A percentile compares a stretch with the other conserved stretches of the same genome.
These are phyloP conservation scores for Stygiomarasmius scandens DNA, from an alignment of 1,284 basidiomycete species.

Conservation along the genomic window DNA sequence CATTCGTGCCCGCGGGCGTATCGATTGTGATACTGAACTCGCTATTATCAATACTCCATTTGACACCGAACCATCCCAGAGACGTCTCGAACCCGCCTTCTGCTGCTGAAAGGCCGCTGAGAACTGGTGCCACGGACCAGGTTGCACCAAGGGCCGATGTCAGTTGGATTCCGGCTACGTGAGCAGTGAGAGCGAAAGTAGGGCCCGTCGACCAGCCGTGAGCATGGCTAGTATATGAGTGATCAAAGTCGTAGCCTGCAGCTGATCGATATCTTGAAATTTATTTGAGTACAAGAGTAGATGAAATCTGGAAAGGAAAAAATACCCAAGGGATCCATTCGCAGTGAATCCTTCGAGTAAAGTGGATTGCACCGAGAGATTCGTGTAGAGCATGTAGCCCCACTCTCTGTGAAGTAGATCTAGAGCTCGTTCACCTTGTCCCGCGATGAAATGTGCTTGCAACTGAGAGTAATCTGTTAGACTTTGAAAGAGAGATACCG, in stretches of 20 bases:
- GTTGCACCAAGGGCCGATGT: slow-evolving; percentile 39
- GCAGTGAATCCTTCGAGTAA: slow-evolving; percentile 54
- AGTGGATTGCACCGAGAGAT: slow-evolving; percentile 52
- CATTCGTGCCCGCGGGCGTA: slow-evolving; percentile 35
- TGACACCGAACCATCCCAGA: slow-evolving; percentile 43
- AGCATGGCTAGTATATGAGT: slow-evolving; percentile 47
- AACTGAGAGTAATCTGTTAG: slow-evolving; percentile 31
- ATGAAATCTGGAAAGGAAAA: slow-evolving; percentile 6
- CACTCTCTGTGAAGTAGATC: slow-evolving; percentile 51
- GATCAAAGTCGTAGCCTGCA: slow-evolving; percentile 50
- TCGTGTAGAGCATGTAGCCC: slow-evolving; percentile 59
- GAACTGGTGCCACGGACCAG: slow-evolving; percentile 45
- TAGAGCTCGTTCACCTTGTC: slow-evolving; percentile 48
- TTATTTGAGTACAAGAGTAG: not conserved
- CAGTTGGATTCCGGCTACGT: slow-evolving; percentile 45
- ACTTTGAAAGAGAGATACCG: too few species aligned
- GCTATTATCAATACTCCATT: slow-evolving; percentile 27
- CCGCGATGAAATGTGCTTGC: slow-evolving; percentile 53
- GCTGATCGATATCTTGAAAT: slow-evolving; percentile 43
- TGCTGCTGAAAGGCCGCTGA: slow-evolving; percentile 39
- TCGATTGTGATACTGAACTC: slow-evolving; percentile 31
- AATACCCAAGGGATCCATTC: slow-evolving; percentile 51
- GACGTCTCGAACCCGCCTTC: slow-evolving; percentile 47
- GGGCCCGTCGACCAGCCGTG: slow-evolving; percentile 52
- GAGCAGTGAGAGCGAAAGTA: slow-evolving; percentile 47